A percentile compares a stretch with the other conserved stretches of the same genome.
Evolutionary conservation across 2,329 filamentous ascomycete genomes (phyloP).

Genomic region (Fusarium equiseti): DNA sequence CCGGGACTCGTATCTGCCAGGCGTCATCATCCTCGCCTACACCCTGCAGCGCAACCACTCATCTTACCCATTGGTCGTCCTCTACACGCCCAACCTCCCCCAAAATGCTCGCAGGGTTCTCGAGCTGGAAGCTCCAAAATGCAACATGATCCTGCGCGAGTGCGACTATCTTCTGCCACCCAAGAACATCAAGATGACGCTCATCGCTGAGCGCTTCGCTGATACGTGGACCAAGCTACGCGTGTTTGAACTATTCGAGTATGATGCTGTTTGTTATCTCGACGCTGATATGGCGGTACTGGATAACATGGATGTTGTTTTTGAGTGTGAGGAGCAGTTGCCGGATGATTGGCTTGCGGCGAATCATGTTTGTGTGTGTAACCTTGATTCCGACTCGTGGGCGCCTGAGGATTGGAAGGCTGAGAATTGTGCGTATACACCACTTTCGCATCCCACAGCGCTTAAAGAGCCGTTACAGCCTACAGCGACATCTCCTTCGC

Average conservation of each 20-base stretch:
- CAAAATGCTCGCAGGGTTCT: slow-evolving; percentile 17
- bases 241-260: slow-evolving; percentile 35
- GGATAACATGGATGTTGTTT: slow-evolving; percentile 37
- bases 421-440: slow-evolving; percentile 42
- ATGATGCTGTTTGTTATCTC: slow-evolving; percentile 40
- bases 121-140: slow-evolving; percentile 31
- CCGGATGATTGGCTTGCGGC: slow-evolving; percentile 40
- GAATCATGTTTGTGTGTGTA: slow-evolving; percentile 43
- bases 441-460: slow-evolving; percentile 26
- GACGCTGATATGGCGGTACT: slow-evolving; percentile 42
- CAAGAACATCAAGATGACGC: slow-evolving; percentile 25
- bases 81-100: slow-evolving; percentile 34
- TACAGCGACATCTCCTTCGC: background rate
- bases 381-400: slow-evolving; percentile 39
- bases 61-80: slow-evolving; percentile 30
- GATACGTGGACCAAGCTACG: slow-evolving; percentile 43
- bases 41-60: slow-evolving; percentile 31
- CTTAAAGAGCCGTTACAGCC: slow-evolving; percentile 29
- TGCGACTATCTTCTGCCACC: slow-evolving; percentile 35
- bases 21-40: slow-evolving; percentile 38
- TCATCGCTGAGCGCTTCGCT: slow-evolving; percentile 38
- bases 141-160: slow-evolving; percentile 23
- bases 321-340: slow-evolving; percentile 22
- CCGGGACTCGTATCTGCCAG: slow-evolving; percentile 40
- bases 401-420: slow-evolving; percentile 37